Percentiles rank a stretch among this genome's conserved stretches.
Conservation (phyloP, 371 early-diverging fungal species). For the Fennellomyces sp. region DNA sequence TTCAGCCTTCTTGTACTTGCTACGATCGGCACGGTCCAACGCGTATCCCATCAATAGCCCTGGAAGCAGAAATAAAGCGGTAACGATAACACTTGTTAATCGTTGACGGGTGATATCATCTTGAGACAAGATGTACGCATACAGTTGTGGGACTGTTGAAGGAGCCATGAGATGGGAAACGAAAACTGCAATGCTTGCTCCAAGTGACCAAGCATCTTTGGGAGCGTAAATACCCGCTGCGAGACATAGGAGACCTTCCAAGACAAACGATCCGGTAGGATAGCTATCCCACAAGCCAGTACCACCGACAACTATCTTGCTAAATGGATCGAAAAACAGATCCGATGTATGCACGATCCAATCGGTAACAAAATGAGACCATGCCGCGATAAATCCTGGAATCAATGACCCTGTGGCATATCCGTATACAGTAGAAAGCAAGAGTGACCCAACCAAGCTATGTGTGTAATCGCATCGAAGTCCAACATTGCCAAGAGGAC, state of each 20-base stretch:
- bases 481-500: not conserved
- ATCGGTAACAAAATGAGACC: not conserved
- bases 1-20: no score
- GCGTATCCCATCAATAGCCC: no score
- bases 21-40: no score
- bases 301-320: slow-evolving; percentile 1
- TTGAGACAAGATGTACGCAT: no score
- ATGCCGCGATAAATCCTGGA: not conserved
- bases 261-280: not conserved
- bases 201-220: no score
- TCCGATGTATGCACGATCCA: slow-evolving; percentile 2
- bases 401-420: not conserved
- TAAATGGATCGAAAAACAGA: not conserved
- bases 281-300: not conserved
- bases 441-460: not conserved
- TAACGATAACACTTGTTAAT: no score
- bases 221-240: no score
- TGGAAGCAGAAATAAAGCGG: no score
- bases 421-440: not conserved
- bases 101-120: no score
- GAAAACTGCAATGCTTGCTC: no score
- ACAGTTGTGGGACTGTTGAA: no score
- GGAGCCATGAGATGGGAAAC: no score
- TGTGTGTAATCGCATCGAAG: not conserved
- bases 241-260: not conserved